Evolutionary conservation across 768 basidiomycete species (phyloP), one percentile per base, ranked within the genome.

Genomic region (Phylloporus arenicola): DNA sequence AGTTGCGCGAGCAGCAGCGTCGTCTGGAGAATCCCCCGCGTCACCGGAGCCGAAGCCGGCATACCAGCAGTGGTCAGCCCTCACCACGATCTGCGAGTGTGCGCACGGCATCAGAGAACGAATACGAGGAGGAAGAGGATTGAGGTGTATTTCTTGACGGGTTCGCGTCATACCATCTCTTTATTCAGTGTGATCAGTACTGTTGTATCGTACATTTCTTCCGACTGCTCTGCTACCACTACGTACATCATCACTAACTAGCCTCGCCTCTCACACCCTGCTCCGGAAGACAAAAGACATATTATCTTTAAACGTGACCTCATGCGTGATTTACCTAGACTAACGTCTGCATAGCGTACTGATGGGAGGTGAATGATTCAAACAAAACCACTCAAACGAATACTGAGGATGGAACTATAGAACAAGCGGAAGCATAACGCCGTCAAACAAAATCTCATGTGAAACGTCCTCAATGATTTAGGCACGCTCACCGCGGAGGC

Each of bases 1-100:
- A 85, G 63, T 47, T 74, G 22, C 67, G 68, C 49, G 79, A 81
- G 31, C 72, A 76, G 52, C 75, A 75, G 44, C 68, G 56, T 16
- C 64, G 77, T 22, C 40, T 53, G 27, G 64, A 64, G 12, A 58
- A 63, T 42, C 49, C 54, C 1, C 37, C 44, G n/a, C 52, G 52
- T 12, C 54, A 48, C 24, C 63, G 57, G 0, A 63, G 62, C 39
- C 56, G 55, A 33, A 64, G 64, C 41, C 53, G 60, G n/a, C 53
- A 47, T 29, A 20, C 42, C 14, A 43, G n/a, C 14, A 52, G 10
- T 7, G 64, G 42, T 13, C 62, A 45, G 9, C 55, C 59, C 5
- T 64, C 62, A 3, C 60, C 62, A 3, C 59, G 50, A 48, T 40
- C 54, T 10, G 47, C 43, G 27, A 52, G 51, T 7, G 57, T 34